Conservation (phyloP, 352 stramenopile genomes). For the Salisapilia sapeloensis region DNA sequence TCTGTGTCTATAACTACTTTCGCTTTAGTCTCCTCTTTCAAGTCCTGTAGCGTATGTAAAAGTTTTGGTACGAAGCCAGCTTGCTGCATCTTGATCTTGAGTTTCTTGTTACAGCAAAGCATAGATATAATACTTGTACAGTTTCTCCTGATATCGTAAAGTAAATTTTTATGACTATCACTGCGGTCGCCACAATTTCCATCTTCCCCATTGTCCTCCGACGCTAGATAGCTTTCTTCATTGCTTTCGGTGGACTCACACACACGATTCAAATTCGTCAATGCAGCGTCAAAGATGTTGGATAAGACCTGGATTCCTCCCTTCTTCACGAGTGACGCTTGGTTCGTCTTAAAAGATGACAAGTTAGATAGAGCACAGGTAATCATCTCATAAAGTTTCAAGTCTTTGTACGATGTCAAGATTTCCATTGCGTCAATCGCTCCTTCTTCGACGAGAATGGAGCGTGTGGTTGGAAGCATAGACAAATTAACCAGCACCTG, state of each 20-base stretch:
- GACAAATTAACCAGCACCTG: conserved; percentile 63
- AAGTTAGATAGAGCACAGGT: conserved; percentile 43
- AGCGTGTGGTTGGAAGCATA: conserved; percentile 55
- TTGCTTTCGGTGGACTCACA: neutral
- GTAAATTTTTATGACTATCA: no score
- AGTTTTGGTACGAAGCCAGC: conserved; percentile 35
- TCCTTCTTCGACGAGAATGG: conserved; percentile 56
- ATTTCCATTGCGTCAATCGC: conserved; percentile 34
- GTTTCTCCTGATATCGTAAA: conserved; percentile 31
- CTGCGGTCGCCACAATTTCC: conserved; percentile 5
- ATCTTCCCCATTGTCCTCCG: conserved; percentile 3
- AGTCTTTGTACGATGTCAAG: conserved; percentile 13
- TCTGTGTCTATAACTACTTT: conserved; percentile 59
- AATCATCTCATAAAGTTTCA: conserved; percentile 22
- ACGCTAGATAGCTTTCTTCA: conserved; percentile 1
- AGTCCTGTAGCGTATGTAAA: conserved; percentile 20
- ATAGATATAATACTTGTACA: conserved; percentile 41
- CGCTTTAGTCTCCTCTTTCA: conserved; percentile 2
- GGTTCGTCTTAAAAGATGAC: conserved; percentile 35
- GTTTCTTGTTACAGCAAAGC: conserved; percentile 59
- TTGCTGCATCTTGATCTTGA: conserved; percentile 33
- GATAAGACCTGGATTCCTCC: conserved; percentile 24
- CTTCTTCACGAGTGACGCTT: conserved; percentile 40
- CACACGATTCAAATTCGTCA: neutral
- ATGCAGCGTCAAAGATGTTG: conserved; percentile 13